Evolutionary conservation across 2,329 filamentous ascomycete species (phyloP), one percentile per base, ranked within the genome.

Genomic region (Exophiala dermatitidis): DNA sequence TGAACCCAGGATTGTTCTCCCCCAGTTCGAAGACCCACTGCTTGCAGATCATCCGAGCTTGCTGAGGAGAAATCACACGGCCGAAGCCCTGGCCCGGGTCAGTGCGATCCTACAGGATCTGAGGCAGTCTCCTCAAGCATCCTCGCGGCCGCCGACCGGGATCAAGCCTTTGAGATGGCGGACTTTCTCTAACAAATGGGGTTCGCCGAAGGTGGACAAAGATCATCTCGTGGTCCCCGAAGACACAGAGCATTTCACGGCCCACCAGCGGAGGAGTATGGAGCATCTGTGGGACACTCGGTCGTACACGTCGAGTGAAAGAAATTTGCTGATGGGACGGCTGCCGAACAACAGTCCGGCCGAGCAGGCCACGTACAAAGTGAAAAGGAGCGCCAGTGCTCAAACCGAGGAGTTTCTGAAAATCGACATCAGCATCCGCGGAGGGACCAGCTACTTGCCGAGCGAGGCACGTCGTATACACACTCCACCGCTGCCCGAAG

Each of bases 401-500:
- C 56, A 60, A 43, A 61, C 60, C 8, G 61, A 64, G 44, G 62
- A 63, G 40, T 64, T 60, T 45, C 29, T 63, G 9, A 63, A 61
- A 37, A 58, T 64, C 28, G 62, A 64, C 42, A 62, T 64, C 50
- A 63, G 61, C 36, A 54, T 60, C 8, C 43, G 54, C 42, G 62
- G 62, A 28, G 60, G 57, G 5, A 63, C 62, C 26, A 63, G 58
- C 52, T 63, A 64, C 46, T 53, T 64, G 12, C 61, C 62, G 19
- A 63, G 61, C 46, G 62, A 63, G 51, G 62, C 62, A 28, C 54
- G 62, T 31, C 50, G 62, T 29, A 60, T 64, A 34, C 58, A 63
- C 45, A 64, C 62, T 10, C 62, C 62, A n/a, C 61, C 60, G 5
- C 49, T 59, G 1, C 60, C 60, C 10, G 59, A 63, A 42, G 53